Evolutionary conservation across 352 stramenopile species (phyloP).

Genomic region (Aphanomyces euteiches): DNA sequence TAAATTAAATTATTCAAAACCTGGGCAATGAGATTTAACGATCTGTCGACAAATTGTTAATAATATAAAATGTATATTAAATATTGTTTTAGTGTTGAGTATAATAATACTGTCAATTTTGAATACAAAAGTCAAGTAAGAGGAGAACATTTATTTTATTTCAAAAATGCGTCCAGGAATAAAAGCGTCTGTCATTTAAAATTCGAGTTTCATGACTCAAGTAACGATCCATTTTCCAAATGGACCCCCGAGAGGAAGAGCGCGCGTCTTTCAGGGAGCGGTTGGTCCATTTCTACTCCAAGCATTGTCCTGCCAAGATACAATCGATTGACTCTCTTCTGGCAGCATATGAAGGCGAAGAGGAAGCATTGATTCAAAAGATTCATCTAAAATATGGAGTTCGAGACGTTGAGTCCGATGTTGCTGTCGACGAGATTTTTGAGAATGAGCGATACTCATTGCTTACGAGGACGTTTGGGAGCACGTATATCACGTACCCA

Average conservation of each 20-base stretch:
- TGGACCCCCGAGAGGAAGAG: not conserved
- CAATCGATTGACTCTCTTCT: slow-evolving; percentile 60
- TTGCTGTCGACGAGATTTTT: slow-evolving; percentile 68
- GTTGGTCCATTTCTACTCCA: slow-evolving; percentile 66
- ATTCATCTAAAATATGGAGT: slow-evolving; percentile 63
- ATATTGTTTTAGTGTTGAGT: too few species aligned
- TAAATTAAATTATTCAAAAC: too few species aligned
- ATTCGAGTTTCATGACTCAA: too few species aligned
- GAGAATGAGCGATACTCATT: slow-evolving; percentile 82
- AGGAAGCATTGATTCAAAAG: slow-evolving; percentile 57
- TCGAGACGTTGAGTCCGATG: slow-evolving; percentile 63
- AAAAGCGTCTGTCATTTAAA: too few species aligned
- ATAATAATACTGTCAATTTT: too few species aligned
- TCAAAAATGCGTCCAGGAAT: too few species aligned
- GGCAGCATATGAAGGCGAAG: slow-evolving; percentile 39
- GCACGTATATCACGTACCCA: slow-evolving; percentile 42
- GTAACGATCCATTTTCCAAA: too few species aligned
- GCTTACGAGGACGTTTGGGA: slow-evolving; percentile 67
- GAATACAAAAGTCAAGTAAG: too few species aligned
- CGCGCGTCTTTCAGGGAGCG: slow-evolving; percentile 25
- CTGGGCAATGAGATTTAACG: too few species aligned
- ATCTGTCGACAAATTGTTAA: too few species aligned
- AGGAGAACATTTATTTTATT: too few species aligned
- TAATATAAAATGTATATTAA: too few species aligned
- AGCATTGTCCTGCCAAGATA: slow-evolving; percentile 64